A percentile compares a stretch with the other conserved stretches of the same genome.
Conservation (phyloP, 441 rosid genomes). For the Isatis lusitanica region DNA sequence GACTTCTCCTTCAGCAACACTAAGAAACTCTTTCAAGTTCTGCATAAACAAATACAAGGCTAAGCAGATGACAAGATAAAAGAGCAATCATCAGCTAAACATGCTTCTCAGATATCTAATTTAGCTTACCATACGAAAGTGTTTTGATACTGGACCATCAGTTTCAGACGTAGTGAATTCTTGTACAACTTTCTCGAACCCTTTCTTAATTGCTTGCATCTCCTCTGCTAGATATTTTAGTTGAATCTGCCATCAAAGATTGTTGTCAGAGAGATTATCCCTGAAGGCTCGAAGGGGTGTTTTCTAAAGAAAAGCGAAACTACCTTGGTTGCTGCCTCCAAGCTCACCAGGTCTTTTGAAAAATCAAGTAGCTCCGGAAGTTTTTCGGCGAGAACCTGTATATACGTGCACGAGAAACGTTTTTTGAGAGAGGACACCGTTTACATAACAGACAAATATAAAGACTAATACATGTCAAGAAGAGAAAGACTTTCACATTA, state of each 20-base stretch:
- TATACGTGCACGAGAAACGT: constrained; percentile 3
- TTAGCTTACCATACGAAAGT: constrained; percentile 55
- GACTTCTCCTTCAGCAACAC: constrained; percentile 69
- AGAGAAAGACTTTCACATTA: neutral
- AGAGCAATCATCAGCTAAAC: neutral
- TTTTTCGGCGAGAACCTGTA: constrained; percentile 62
- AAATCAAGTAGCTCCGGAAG: constrained; percentile 66
- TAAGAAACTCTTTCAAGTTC: constrained; percentile 65
- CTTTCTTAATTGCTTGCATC: constrained; percentile 79
- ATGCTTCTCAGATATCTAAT: neutral
- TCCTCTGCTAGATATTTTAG: constrained; percentile 78
- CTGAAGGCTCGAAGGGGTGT: neutral
- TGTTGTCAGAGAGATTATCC: constrained; percentile 21
- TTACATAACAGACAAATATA: neutral
- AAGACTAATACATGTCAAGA: neutral
- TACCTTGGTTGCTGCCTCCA: constrained; percentile 72
- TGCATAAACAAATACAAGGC: constrained; percentile 32
- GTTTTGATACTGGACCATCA: constrained; percentile 60
- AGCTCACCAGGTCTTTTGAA: constrained; percentile 54
- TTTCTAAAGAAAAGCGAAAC: neutral
- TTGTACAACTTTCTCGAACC: constrained; percentile 69
- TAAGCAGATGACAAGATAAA: constrained; percentile 1
- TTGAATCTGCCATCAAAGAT: constrained; percentile 54
- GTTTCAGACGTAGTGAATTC: constrained; percentile 64
- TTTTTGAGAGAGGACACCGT: neutral